Conservation (phyloP, 192 early-diverging fungal species). For the Entrophospora sp. region DNA sequence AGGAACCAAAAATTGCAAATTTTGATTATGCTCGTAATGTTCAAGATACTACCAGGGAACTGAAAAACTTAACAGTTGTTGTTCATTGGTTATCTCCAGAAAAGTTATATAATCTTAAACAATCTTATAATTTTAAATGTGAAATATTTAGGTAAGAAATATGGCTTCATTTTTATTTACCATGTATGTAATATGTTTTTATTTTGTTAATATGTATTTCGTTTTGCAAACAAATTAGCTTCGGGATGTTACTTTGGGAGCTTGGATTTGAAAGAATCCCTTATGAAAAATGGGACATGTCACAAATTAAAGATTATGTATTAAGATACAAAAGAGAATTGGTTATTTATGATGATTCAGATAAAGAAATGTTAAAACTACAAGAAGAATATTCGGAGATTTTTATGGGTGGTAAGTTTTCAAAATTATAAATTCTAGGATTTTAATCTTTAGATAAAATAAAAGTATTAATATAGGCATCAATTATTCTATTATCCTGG, state of each 20-base stretch:
- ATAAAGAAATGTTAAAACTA: no score
- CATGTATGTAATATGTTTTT: not conserved
- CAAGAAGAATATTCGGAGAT: no score
- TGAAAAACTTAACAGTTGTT: not conserved
- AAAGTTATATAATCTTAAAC: not conserved
- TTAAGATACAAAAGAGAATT: not conserved
- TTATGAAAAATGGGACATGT: not conserved
- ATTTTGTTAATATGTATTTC: not conserved
- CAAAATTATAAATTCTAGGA: no score
- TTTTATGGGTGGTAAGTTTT: no score
- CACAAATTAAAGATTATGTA: not conserved
- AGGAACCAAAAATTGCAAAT: conserved; percentile 11
- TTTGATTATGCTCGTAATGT: not conserved
- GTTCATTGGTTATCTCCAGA: conserved; percentile 17
- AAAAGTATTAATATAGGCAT: no score
- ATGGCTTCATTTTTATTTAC: not conserved
- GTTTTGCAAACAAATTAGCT: not conserved
- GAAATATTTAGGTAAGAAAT: conserved; percentile 10
- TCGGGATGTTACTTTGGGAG: conserved; percentile 7
- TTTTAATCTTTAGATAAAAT: no score
- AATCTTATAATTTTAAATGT: conserved; percentile 12
- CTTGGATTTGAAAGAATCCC: conserved; percentile 1
- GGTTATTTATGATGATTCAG: no score
- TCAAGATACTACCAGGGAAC: not conserved
- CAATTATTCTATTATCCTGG: no score